Base-by-base conservation (phyloP, 345 rosid genomes). In the Diplotaxis tenuifolia region DNA sequence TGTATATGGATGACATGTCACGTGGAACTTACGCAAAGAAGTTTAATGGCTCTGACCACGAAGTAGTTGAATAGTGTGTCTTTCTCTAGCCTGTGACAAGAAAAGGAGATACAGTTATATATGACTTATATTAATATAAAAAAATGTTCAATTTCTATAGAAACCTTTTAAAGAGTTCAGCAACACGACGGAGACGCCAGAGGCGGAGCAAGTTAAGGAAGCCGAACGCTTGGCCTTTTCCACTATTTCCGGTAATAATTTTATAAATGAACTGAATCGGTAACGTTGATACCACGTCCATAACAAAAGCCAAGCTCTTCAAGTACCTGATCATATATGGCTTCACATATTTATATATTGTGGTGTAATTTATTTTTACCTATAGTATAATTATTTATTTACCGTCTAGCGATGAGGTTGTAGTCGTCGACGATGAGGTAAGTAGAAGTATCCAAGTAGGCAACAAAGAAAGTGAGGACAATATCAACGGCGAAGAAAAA, bases 211-310 rank as follows among this genome's bases (percentile, higher is more conserved):
- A 75, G 75, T 88, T 88, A 80, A 95, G 91, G 82, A 86, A 80
- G 71, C 87, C 83, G 2, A 91, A 88, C 74, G 65, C 80, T 29
- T 78, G 69, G 8, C 87, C 85, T 0, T 68, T n/a, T 36, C 62
- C 68, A 63, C 36, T 6, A 80, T 72, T 64, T 15, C 88, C 88
- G 0, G 84, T 77, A 53, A 87, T 19, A 6, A 79, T 21, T 79
- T 83, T 83, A 76, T 82, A 86, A 53, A 91, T 72, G 38, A 62
- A 18, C 28, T 75, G 89, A 62, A 87, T 86, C 20, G 96, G 99
- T 34, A 91, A 47, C 15, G 96, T 91, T 6, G 99, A 89, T n/a
- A 93, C 92, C 11, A 95, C 85, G 66, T 95, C 99, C 97, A 92
- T 87, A 1, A 84, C 72, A 83, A 95, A 88, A 84, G 85, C 77